Conservation (phyloP, 2,329 filamentous ascomycete species). For the Ophidiomyces ophidiicola region DNA sequence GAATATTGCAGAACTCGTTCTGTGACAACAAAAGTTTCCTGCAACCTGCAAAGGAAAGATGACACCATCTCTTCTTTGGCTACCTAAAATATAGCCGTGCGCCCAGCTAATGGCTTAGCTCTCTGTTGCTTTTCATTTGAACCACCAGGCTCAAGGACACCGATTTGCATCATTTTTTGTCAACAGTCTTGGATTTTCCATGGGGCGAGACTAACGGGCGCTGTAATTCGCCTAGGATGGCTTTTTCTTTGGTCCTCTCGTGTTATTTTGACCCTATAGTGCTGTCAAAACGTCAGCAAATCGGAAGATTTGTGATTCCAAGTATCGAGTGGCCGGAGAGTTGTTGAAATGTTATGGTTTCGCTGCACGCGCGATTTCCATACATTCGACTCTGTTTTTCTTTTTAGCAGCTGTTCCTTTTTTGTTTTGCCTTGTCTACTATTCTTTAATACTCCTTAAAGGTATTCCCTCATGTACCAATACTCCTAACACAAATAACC, state of each 20-base stretch:
- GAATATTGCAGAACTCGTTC: slow-evolving; percentile 3
- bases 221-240: neutral
- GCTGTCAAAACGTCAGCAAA: too few species aligned
- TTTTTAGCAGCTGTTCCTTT: neutral
- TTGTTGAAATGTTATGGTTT: too few species aligned
- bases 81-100: neutral
- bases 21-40: neutral
- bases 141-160: neutral
- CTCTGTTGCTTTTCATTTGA: neutral
- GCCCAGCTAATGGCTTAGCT: neutral
- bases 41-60: neutral
- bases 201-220: neutral
- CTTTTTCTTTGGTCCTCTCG: neutral
- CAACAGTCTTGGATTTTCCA: neutral
- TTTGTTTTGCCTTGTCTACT: neutral
- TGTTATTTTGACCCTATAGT: neutral
- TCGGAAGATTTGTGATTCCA: slow-evolving; percentile 4
- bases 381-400: too few species aligned
- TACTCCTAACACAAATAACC: too few species aligned
- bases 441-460: too few species aligned
- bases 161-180: neutral
- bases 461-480: too few species aligned
- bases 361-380: too few species aligned
- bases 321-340: neutral
- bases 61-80: slow-evolving; percentile 2